Evolutionary conservation across 495 filamentous ascomycete genomes (phyloP).

Genomic region (Lophiostoma macrostomum): DNA sequence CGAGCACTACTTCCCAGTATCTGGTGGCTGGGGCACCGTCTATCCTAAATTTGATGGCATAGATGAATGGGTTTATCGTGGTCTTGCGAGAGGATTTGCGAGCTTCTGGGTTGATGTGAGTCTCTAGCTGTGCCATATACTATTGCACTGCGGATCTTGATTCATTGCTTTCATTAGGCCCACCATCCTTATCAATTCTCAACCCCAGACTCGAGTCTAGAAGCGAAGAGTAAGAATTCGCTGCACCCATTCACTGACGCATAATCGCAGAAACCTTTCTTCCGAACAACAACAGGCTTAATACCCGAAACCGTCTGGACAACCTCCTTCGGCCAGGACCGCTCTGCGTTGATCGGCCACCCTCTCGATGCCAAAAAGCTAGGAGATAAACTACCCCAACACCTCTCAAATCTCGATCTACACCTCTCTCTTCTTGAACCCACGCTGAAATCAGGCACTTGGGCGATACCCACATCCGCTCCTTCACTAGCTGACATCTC

Average conservation of each 20-base stretch:
- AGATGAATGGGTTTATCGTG: conserved; percentile 7
- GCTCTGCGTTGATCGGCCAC: conserved; percentile 37
- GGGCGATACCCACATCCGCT: conserved; percentile 31
- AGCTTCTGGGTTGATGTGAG: conserved; percentile 26
- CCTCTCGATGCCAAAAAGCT: conserved; percentile 36
- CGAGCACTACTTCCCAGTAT: conserved; percentile 29
- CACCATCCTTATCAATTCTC: too few species aligned
- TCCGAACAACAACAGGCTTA: conserved; percentile 37
- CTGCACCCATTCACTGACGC: too few species aligned
- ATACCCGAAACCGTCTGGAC: conserved; percentile 38
- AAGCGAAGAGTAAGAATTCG: too few species aligned
- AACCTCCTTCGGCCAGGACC: conserved; percentile 35
- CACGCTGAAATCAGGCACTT: conserved; percentile 21
- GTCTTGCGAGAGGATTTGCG: conserved; percentile 23
- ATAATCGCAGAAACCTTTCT: conserved; percentile 35
- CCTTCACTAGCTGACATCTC: conserved; percentile 36
- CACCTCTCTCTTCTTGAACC: conserved; percentile 40
- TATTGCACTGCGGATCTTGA: background rate
- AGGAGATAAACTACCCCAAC: conserved; percentile 34
- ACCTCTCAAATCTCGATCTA: conserved; percentile 36
- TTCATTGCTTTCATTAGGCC: too few species aligned
- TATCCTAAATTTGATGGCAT: conserved; percentile 12
- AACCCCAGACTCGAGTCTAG: too few species aligned
- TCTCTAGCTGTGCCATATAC: background rate
- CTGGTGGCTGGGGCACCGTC: conserved; percentile 3